Base-by-base conservation (phyloP, 176 grass and related monocot genomes). In the Oryza nivara region DNA sequence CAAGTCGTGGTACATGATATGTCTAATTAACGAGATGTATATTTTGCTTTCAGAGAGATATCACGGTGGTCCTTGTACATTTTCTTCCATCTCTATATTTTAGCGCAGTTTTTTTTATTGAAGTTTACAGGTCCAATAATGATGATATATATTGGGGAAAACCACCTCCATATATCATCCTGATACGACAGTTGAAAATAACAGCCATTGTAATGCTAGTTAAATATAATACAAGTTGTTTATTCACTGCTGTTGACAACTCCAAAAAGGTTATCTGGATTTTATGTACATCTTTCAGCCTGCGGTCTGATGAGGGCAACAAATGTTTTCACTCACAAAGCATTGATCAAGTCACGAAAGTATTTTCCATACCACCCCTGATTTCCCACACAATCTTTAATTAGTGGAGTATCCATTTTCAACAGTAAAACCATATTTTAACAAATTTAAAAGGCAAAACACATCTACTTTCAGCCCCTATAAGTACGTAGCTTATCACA, bases 401-500 rank as follows among this genome's bases (percentile, higher is more conserved):
- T 64, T 61, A 89, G 87, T 85, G 87, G 87, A 85, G 77, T 65
- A 76, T 76, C 82, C 77, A 85, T 80, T 85, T 89, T 75, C 28
- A 7, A 65, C 15, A 35, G 15, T 63, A 22, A 0, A 41, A 26
- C 3, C 12, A 71, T 41, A 48, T 60, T 36, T 61, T 35, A 47
- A 75, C 17, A 61, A 74, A 15, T 1, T 73, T 0, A 14, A 5
- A 45, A 40, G 61, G 46, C 38, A 38, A 38, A 43, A 13, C 45
- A 80, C 70, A 11, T 80, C 47, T 14, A 47, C 61, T 88, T 73
- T 75, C 74, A 38, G 4, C 3, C 30, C 49, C 64, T 88, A 88
- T 89, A 85, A 80, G 40, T 41, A 41, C 40, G 28, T 89, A 75
- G 70, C 28, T 58, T 60, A 51, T 85, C 87, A 80, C 76, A 70